phyloP scores from a whole-genome alignment of 1,284 basidiomycete genomes.

The Ceratobasidium sp. region DNA sequence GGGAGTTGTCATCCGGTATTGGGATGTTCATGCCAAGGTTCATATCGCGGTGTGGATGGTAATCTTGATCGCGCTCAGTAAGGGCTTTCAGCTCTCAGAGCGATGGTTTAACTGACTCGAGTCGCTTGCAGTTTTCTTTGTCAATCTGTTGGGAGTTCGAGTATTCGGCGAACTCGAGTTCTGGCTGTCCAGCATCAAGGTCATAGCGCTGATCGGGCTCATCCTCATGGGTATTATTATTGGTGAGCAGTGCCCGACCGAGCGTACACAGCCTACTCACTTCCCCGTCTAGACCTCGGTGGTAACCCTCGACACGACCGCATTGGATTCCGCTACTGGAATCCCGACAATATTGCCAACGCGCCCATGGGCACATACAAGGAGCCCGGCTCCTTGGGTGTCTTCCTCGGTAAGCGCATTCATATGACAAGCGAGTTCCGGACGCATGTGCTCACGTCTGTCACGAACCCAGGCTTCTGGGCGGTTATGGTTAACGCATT shows the following conservation, averaged over 20 bases:
- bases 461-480: slow-evolving; percentile 67
- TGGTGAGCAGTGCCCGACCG: slow-evolving; percentile 5
- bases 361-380: slow-evolving; percentile 58
- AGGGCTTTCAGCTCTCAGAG: slow-evolving; percentile 47
- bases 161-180: slow-evolving; percentile 68
- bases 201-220: slow-evolving; percentile 66
- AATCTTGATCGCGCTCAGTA: slow-evolving; percentile 68
- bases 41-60: slow-evolving; percentile 69
- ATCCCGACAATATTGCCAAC: slow-evolving; percentile 53
- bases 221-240: slow-evolving; percentile 66
- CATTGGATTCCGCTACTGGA: slow-evolving; percentile 64
- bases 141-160: slow-evolving; percentile 67
- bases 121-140: slow-evolving; percentile 58
- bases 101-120: neutral
- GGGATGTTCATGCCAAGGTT: slow-evolving; percentile 61
- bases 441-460: slow-evolving; percentile 19
- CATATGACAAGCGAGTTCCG: slow-evolving; percentile 16
- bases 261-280: neutral
- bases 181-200: slow-evolving; percentile 63
- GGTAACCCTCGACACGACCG: slow-evolving; percentile 72
- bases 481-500: slow-evolving; percentile 56
- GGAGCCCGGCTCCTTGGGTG: slow-evolving; percentile 54
- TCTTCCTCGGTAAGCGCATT: slow-evolving; percentile 55
- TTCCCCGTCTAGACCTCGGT: slow-evolving; percentile 68
- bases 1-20: slow-evolving; percentile 70